A percentile compares a stretch with the other conserved stretches of the same genome.
These are phyloP conservation scores for Begonia peltatifolia DNA, from an alignment of 306 rosid species.

Conservation along the genomic window DNA sequence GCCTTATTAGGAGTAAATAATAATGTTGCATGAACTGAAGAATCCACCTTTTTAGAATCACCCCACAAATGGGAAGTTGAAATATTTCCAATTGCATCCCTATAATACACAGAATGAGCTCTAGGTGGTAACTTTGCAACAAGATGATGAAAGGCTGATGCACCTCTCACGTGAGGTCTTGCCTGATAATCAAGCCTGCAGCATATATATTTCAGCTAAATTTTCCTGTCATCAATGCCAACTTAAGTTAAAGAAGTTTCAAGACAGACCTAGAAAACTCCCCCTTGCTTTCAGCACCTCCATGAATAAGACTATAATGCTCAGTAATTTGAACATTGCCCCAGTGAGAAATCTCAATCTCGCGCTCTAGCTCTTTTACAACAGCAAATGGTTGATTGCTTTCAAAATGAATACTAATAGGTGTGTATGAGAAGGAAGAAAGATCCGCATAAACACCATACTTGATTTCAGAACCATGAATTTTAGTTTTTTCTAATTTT, in stretches of 20 bases:
- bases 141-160: slow-evolving; percentile 70
- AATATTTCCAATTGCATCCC: slow-evolving; percentile 93
- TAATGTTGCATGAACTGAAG: not conserved
- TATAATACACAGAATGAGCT: slow-evolving; percentile 85
- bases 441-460: slow-evolving; percentile 78
- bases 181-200: slow-evolving; percentile 89
- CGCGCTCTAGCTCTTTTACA: slow-evolving; percentile 70
- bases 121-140: slow-evolving; percentile 81
- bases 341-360: slow-evolving; percentile 95
- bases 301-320: slow-evolving; percentile 72
- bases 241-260: slow-evolving; percentile 11
- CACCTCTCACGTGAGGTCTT: slow-evolving; percentile 63
- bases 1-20: not conserved
- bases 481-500: slow-evolving; percentile 47
- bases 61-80: slow-evolving; percentile 95
- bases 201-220: slow-evolving; percentile 19
- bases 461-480: slow-evolving; percentile 81
- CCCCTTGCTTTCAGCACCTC: slow-evolving; percentile 83
- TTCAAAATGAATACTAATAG: slow-evolving; percentile 74
- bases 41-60: slow-evolving; percentile 66
- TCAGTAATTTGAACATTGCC: slow-evolving; percentile 90
- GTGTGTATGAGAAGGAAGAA: slow-evolving; percentile 54
- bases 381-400: slow-evolving; percentile 81
- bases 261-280: slow-evolving; percentile 78
- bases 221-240: slow-evolving; percentile 11